Evolutionary conservation across 225 moss, liverwort and hornwort species (phyloP), one percentile per base, ranked within the genome.

Genomic region (Bryoerythrophyllum caledonicum): DNA sequence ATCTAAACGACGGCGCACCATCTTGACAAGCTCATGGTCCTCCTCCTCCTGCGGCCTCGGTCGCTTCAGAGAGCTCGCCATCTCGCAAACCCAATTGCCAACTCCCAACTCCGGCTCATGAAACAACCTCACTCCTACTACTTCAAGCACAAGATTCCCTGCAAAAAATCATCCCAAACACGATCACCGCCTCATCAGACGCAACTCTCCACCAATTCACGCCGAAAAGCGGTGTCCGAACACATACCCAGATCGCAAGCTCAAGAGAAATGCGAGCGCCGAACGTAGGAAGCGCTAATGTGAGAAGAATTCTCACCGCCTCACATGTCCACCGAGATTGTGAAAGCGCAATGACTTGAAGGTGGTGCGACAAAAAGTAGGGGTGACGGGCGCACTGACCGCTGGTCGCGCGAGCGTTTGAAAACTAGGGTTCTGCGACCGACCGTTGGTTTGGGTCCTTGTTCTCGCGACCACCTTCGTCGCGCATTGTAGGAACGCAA

Each of bases 1-100:
- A 15, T 68, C 63, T n/a, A 81, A 44, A 46, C 90, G 87, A 38
- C 87, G 83, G 37, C 68, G 79, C 1, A 86, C 60, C 81, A 90
- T 74, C 75, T 79, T 79, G 14, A 82, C 56, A 19, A 90, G 85
- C 4, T 60, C 70, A 13, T 55, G 32, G 10, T 69, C 81, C 20
- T 82, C 75, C 79, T 71, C 80, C 70, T 56, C 71, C 27, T 83
- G 71, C 11, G 52, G 49, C 71, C 83, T 83, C 41, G 79, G 64
- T 54, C 85, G 80, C 76, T 87, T 87, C 76, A 57, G 58, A 58
- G 84, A 12, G 63, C 71, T 68, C 68, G 83, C 83, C 86, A 83
- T 86, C 57, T 37, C 8, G 38, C 1, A 61, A 38, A 44, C 60
- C 53, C 74, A 80, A 76, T 65, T 23, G 60, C 74, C 63, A 77